Percentiles rank a stretch among this genome's conserved stretches.
phyloP scores from a whole-genome alignment of 2,329 filamentous ascomycete genomes.

The Aspergillus neotritici region DNA sequence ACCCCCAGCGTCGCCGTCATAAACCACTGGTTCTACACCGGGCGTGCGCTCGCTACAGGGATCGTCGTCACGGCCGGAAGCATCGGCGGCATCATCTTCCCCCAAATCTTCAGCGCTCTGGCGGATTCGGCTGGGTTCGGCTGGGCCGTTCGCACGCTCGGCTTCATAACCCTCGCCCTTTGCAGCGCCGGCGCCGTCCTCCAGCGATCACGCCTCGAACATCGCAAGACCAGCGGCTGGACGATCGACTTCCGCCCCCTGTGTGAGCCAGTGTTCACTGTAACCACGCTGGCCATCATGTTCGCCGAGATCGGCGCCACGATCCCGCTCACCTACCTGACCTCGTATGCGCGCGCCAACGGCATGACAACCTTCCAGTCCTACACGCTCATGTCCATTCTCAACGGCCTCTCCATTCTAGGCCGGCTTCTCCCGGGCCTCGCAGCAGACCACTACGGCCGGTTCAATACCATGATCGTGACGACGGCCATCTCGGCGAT shows the following conservation, averaged over 20 bases:
- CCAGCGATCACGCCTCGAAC: slow-evolving; percentile 19
- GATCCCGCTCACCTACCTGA: slow-evolving; percentile 31
- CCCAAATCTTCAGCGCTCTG: slow-evolving; percentile 23
- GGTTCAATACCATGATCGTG: slow-evolving; percentile 27
- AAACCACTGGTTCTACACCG: slow-evolving; percentile 28
- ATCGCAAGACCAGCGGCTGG: slow-evolving; percentile 12
- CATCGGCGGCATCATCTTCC: slow-evolving; percentile 30
- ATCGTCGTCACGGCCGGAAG: slow-evolving; percentile 28
- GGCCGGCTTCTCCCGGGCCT: slow-evolving; percentile 30
- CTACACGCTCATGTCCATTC: slow-evolving; percentile 26
- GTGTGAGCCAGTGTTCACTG: slow-evolving; percentile 16
- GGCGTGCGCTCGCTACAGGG: slow-evolving; percentile 27
- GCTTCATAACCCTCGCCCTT: slow-evolving; percentile 13
- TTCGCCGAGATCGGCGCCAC: slow-evolving; percentile 31
- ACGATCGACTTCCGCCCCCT: slow-evolving; percentile 18
- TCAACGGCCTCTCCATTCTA: slow-evolving; percentile 28
- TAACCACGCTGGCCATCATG: slow-evolving; percentile 25
- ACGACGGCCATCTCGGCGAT: slow-evolving; percentile 15
- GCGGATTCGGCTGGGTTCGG: slow-evolving; percentile 23
- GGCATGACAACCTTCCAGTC: slow-evolving; percentile 19
- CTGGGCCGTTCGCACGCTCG: slow-evolving; percentile 25
- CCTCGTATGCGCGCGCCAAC: slow-evolving; percentile 22
- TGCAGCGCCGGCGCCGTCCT: slow-evolving; percentile 15
- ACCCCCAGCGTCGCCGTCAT: slow-evolving; percentile 25
- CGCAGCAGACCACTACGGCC: slow-evolving; percentile 28